Conservation (phyloP, 495 filamentous ascomycete genomes). For the Aspergillus wentii region DNA sequence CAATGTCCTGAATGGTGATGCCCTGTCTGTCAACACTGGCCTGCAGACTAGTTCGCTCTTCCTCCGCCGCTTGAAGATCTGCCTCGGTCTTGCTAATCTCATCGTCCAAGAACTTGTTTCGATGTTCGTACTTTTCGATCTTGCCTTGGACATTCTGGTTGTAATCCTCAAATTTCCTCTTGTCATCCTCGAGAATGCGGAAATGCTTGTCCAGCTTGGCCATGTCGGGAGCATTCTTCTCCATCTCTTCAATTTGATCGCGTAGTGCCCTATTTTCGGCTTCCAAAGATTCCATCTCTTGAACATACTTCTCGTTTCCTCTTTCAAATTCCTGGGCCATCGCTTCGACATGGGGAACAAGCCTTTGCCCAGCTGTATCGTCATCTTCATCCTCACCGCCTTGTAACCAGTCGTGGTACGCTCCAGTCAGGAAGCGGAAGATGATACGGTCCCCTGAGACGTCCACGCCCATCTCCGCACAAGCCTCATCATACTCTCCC, state of each 20-base stretch:
- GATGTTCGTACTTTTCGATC: slow-evolving; percentile 74
- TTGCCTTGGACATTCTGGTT: slow-evolving; percentile 74
- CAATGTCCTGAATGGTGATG: slow-evolving; percentile 93
- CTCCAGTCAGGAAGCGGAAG: slow-evolving; percentile 80
- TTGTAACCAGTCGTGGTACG: slow-evolving; percentile 90
- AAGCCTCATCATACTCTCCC: slow-evolving; percentile 83
- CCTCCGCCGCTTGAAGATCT: slow-evolving; percentile 74
- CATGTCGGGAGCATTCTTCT: slow-evolving; percentile 77
- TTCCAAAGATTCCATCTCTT: slow-evolving; percentile 78
- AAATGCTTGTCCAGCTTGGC: slow-evolving; percentile 77
- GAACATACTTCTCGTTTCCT: slow-evolving; percentile 71
- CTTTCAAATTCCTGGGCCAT: slow-evolving; percentile 89
- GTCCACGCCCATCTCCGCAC: slow-evolving; percentile 80
- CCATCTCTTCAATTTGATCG: slow-evolving; percentile 81
- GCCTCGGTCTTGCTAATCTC: slow-evolving; percentile 72
- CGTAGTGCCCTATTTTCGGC: slow-evolving; percentile 71
- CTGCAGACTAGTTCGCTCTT: slow-evolving; percentile 74
- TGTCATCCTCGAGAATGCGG: slow-evolving; percentile 84
- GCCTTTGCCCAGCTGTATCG: slow-evolving; percentile 66
- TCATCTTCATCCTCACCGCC: slow-evolving; percentile 75
- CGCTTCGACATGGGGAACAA: slow-evolving; percentile 76
- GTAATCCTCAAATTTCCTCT: slow-evolving; percentile 87
- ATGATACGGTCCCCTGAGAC: slow-evolving; percentile 85
- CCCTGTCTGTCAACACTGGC: slow-evolving; percentile 84
- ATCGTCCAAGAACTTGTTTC: slow-evolving; percentile 69